Evolutionary conservation across 495 filamentous ascomycete genomes (phyloP), one percentile per base, ranked within the genome.

Genomic region (Peziza echinospora): DNA sequence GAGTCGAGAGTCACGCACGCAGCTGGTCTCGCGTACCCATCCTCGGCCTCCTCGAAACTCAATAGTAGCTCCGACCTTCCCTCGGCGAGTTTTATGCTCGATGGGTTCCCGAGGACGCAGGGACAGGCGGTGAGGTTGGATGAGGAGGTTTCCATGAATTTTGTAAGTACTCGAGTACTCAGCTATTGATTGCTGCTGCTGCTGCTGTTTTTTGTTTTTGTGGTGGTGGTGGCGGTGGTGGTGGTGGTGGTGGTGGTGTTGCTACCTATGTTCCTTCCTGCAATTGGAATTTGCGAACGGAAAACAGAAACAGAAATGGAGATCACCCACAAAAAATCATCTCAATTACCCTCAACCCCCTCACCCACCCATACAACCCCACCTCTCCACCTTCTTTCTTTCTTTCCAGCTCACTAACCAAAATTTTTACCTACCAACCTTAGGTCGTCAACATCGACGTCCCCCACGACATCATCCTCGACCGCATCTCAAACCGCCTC

Each of bases 51-150:
- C 61, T 25, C 59, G 13, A 11, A 11, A 37, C 19, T 17, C 13
- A 37, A 37, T 17, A n/a, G n/a, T n/a, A 13, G 73, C 42, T 76
- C 75, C 41, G 70, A 89, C 41, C 71, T 75, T 49, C 76, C 89
- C 0, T 65, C 72, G 10, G 82, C 86, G 19, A 92, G 83, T 13
- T 97, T 96, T 61, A 76, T 97, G 50, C 78, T 97, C 42, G 89
- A 97, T 60, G 89, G 89, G 19, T 97, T 96, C 63, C 89, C 89
- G 4, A 80, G 89, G 49, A 97, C 84, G 16, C 76, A 79, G 2
- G 48, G 65, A 1, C 89, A 97, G 64, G 89, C 89, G 10, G 53
- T 64, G 40, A 75, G 73, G 34, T 64, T 97, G 21, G 86, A 89
- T 56, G 63, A 65, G 6, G 67, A 92, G 10, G 73, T 97, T 26